Base-by-base conservation (phyloP, 257 asterid genomes). In the Solanum arcanum region DNA sequence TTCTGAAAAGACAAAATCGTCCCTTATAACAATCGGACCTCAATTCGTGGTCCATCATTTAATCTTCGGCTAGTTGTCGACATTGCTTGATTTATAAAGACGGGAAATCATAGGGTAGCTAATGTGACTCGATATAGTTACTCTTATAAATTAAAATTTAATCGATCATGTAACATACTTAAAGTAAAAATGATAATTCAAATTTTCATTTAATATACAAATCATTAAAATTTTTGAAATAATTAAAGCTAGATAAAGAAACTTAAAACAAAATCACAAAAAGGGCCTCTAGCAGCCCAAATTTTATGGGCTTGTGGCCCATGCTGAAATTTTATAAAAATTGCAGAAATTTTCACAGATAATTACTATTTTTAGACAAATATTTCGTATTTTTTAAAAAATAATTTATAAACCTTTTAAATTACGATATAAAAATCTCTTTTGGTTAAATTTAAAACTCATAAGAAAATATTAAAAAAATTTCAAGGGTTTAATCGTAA, bases 301-400 rank as follows among this genome's bases (percentile, higher is more conserved):
- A 74, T 37, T 37, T 33, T 74, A 39, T 21, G 82, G 82, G 82
- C 82, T 74, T 74, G 29, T 74, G 82, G 52, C 52, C 82, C 82
- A 74, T 74, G 9, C 82, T 74, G 31, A 70, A 15, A 8, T n/a
- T 62, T 20, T 20, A 46, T 3, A 11, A 46, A 46, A 46, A 46
- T 46, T 46, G 6, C 5, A 46, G 52, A 12, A 46, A 46, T 21
- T 20, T 59, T 59, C 27, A 59, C n/a, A 9, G 12, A 9, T 21
- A n/a, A n/a, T n/a, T n/a, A 20, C 68, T 59, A 9, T 9, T 1
- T 21, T 59, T 59, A 1, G 27, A 59, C 6, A 59, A 21, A 9
- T 59, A 20, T 59, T 59, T 59, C 9, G 9, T 7, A 16, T 18
- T 56, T 56, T 18, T 6, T 1, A n/a, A 0, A 18, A 56, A 56